A percentile compares a stretch with the other conserved stretches of the same genome.
phyloP scores from a whole-genome alignment of 129 eudicot genomes.

The Pseudognaphalium luteoalbum region DNA sequence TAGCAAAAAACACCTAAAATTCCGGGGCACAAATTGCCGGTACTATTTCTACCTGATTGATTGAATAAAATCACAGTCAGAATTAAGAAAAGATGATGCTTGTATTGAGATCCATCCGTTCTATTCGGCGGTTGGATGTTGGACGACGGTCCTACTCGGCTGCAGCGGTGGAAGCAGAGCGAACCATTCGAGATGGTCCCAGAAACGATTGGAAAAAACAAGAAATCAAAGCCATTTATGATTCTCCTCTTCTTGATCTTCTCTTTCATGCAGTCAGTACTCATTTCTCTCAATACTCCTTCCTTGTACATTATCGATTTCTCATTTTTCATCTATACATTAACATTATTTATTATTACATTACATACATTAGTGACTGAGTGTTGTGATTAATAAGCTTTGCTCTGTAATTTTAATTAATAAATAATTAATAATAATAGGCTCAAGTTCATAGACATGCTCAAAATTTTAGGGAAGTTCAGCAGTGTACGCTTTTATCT shows the following conservation, averaged over 20 bases:
- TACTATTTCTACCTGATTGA: too few species aligned
- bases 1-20: too few species aligned
- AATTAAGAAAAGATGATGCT: constrained; percentile 26
- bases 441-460: constrained; percentile 99
- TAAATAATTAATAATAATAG: too few species aligned
- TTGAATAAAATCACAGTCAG: too few species aligned
- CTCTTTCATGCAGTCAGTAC: constrained; percentile 78
- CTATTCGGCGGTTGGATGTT: constrained; percentile 28
- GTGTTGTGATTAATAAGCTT: too few species aligned
- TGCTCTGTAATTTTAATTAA: not conserved
- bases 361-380: too few species aligned
- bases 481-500: constrained; percentile 93
- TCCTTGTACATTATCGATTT: too few species aligned
- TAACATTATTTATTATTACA: too few species aligned
- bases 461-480: constrained; percentile 98
- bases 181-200: constrained; percentile 65
- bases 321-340: too few species aligned
- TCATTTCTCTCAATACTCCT: not conserved
- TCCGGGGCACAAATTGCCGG: too few species aligned
- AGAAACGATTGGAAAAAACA: constrained; percentile 66
- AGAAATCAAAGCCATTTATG: constrained; percentile 69
- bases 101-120: constrained; percentile 43
- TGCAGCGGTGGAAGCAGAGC: constrained; percentile 79
- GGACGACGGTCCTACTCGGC: constrained; percentile 39
- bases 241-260: constrained; percentile 93